Conservation (phyloP, 2,329 filamentous ascomycete species). For the Fusarium luffae region DNA sequence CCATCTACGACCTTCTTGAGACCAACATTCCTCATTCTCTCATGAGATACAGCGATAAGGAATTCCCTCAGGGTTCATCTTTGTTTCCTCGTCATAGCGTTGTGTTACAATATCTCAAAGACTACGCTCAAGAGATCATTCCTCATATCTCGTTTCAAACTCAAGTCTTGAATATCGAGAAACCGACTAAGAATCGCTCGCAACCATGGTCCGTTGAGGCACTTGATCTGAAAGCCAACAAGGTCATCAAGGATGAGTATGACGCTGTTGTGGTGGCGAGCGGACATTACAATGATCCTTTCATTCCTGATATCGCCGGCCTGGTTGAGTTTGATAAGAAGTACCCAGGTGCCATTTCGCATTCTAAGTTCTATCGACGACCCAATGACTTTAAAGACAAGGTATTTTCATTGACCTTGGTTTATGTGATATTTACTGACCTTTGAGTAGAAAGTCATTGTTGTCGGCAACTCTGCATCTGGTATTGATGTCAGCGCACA, state of each 20-base stretch:
- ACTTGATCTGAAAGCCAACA: constrained; percentile 46
- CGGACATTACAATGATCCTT: constrained; percentile 71
- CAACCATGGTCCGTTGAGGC: constrained; percentile 58
- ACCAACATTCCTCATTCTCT: constrained; percentile 79
- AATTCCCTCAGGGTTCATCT: constrained; percentile 67
- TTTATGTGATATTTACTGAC: background rate
- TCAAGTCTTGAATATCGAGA: constrained; percentile 64
- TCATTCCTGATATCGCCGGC: constrained; percentile 67
- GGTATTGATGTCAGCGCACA: constrained; percentile 77
- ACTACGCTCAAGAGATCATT: constrained; percentile 70
- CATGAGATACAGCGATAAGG: constrained; percentile 75
- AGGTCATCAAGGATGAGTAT: constrained; percentile 53
- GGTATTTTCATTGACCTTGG: constrained; percentile 22
- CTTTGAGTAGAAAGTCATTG: constrained; percentile 67
- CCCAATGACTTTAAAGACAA: constrained; percentile 49
- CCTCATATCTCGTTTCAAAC: constrained; percentile 69
- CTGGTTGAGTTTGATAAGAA: constrained; percentile 62
- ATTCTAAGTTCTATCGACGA: constrained; percentile 76
- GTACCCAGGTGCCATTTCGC: constrained; percentile 63
- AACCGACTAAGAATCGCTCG: constrained; percentile 18
- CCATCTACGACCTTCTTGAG: constrained; percentile 76
- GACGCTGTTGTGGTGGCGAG: constrained; percentile 72
- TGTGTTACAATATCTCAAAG: constrained; percentile 73
- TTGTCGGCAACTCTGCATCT: constrained; percentile 78
- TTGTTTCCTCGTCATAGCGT: constrained; percentile 74